Conservation (phyloP, 768 basidiomycete species). For the Tulasnella sp. region DNA sequence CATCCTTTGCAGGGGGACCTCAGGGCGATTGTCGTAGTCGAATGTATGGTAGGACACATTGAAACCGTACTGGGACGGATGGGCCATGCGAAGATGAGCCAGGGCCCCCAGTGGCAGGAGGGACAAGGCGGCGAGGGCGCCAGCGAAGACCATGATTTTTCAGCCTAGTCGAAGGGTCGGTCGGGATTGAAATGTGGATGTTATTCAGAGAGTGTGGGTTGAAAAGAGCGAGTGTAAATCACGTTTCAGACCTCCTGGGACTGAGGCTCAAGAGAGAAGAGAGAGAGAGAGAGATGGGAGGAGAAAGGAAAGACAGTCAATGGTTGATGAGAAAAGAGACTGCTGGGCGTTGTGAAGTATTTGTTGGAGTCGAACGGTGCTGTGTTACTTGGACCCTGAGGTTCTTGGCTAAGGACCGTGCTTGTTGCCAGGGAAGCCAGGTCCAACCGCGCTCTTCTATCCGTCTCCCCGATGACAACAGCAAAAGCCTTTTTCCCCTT, state of each 20-base stretch:
- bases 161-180: background rate
- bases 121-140: background rate
- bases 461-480: background rate
- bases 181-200: background rate
- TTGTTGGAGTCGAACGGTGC: background rate
- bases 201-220: background rate
- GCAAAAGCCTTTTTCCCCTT: background rate
- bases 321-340: background rate
- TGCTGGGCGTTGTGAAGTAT: background rate
- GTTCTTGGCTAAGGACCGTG: background rate
- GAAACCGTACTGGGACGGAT: slow-evolving; percentile 59
- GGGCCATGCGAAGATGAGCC: slow-evolving; percentile 40
- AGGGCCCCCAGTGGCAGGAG: background rate
- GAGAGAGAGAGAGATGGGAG: background rate
- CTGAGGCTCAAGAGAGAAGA: background rate
- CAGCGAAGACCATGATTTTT: background rate
- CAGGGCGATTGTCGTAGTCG: slow-evolving; percentile 51
- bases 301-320: background rate
- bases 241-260: background rate
- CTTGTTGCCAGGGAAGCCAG: background rate
- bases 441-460: background rate
- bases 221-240: background rate
- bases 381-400: background rate
- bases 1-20: slow-evolving; percentile 34
- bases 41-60: slow-evolving; percentile 48